Percentiles rank a stretch among this genome's conserved stretches.
Evolutionary conservation across 495 filamentous ascomycete species (phyloP).

Genomic region (Letharia lupina): DNA sequence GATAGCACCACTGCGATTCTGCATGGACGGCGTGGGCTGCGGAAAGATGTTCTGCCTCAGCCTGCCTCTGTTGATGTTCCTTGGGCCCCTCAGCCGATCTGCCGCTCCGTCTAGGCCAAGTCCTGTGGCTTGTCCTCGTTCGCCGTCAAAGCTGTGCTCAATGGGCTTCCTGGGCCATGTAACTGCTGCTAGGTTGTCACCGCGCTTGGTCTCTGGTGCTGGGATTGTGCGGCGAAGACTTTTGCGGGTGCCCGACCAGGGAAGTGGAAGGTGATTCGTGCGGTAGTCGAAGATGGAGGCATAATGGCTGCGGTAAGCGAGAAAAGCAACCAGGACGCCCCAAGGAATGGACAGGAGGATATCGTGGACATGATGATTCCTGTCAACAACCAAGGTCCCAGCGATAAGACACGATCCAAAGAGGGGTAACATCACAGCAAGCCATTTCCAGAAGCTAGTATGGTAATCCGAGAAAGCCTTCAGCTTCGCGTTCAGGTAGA

Average conservation of each 20-base stretch:
- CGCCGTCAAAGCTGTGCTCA: neutral
- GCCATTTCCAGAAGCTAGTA: constrained; percentile 33
- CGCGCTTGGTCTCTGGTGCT: neutral
- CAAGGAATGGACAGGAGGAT: constrained; percentile 16
- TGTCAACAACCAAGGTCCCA: constrained; percentile 10
- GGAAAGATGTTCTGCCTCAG: neutral
- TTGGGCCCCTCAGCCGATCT: neutral
- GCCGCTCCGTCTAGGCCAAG: neutral
- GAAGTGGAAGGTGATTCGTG: constrained; percentile 18
- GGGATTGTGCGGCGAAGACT: constrained; percentile 3
- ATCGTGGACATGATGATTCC: constrained; percentile 19
- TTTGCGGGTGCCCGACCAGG: constrained; percentile 13
- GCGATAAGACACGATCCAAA: constrained; percentile 31
- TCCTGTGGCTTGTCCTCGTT: neutral
- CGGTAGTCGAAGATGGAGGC: constrained; percentile 16
- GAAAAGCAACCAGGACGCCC: constrained; percentile 13
- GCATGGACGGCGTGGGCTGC: neutral
- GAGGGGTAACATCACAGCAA: constrained; percentile 33
- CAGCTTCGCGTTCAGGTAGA: constrained; percentile 59
- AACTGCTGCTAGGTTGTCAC: constrained; percentile 9
- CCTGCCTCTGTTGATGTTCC: neutral
- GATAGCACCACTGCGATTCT: neutral
- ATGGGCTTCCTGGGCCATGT: constrained; percentile 1
- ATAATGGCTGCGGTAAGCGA: constrained; percentile 20
- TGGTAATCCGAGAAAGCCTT: constrained; percentile 52